Percentiles rank a stretch among this genome's conserved stretches.
These are phyloP conservation scores for Talaromyces ruber DNA, from an alignment of 495 filamentous ascomycete genomes.

Conservation along the genomic window DNA sequence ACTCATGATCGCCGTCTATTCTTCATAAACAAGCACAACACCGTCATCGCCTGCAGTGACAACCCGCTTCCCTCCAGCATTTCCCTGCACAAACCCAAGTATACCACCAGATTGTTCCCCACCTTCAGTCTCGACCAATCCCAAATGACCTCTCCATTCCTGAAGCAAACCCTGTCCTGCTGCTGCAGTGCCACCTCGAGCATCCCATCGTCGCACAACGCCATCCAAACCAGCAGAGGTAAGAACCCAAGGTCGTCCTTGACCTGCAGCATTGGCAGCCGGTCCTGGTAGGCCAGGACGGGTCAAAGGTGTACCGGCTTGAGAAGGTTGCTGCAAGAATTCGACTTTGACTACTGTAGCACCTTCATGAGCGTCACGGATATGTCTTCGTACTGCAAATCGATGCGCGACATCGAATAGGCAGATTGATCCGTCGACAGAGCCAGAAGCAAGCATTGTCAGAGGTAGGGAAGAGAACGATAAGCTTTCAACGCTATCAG, in stretches of 20 bases:
- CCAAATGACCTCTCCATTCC: constrained; percentile 78
- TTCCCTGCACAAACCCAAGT: constrained; percentile 75
- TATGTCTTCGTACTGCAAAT: constrained; percentile 73
- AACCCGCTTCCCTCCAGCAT: constrained; percentile 53
- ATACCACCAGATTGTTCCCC: constrained; percentile 63
- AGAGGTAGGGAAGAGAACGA: constrained; percentile 69
- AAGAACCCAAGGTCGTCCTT: constrained; percentile 51
- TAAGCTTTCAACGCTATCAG: constrained; percentile 77
- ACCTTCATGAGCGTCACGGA: constrained; percentile 71
- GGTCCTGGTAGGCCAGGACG: constrained; percentile 11
- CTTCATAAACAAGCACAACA: constrained; percentile 61
- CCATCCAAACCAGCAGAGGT: constrained; percentile 82
- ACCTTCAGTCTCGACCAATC: constrained; percentile 61
- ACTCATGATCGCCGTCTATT: constrained; percentile 11
- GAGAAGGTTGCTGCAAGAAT: constrained; percentile 50
- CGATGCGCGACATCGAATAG: constrained; percentile 78
- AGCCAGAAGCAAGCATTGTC: constrained; percentile 76
- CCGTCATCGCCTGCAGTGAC: constrained; percentile 88
- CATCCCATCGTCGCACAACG: constrained; percentile 79
- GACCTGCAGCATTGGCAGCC: constrained; percentile 15
- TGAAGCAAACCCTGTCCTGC: constrained; percentile 54
- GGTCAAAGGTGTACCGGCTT: constrained; percentile 13
- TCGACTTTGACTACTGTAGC: constrained; percentile 84
- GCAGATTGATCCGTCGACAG: constrained; percentile 83
- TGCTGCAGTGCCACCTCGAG: constrained; percentile 63